Percentiles rank a stretch among this genome's conserved stretches.
These are phyloP conservation scores for Fusarium scirpi DNA, from an alignment of 2,329 filamentous ascomycete species.

Conservation along the genomic window DNA sequence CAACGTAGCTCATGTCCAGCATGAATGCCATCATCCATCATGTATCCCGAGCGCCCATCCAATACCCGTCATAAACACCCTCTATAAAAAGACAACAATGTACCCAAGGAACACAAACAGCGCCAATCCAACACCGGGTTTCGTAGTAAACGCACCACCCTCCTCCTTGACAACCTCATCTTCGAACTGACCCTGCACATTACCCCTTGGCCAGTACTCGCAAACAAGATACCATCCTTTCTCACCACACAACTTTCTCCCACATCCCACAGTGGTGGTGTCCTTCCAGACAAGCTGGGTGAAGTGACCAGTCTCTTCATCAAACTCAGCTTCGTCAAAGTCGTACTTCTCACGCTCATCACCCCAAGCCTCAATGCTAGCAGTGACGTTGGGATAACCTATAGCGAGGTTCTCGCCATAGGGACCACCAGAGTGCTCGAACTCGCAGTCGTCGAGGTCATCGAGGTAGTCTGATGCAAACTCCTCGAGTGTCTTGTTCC, in stretches of 20 bases:
- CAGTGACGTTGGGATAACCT: conserved; percentile 70
- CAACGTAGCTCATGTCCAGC: conserved; percentile 27
- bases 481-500: conserved; percentile 73
- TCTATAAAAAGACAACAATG: conserved; percentile 28
- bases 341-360: conserved; percentile 65
- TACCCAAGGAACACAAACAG: conserved; percentile 34
- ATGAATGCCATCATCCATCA: conserved; percentile 19
- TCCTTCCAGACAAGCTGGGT: conserved; percentile 79
- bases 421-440: conserved; percentile 69
- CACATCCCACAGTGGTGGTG: conserved; percentile 71
- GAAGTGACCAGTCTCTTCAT: conserved; percentile 74
- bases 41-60: background rate
- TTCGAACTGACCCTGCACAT: conserved; percentile 66
- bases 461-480: conserved; percentile 66
- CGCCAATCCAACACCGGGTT: conserved; percentile 26
- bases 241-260: conserved; percentile 56
- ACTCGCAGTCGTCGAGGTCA: conserved; percentile 56
- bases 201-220: conserved; percentile 77
- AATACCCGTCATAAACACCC: background rate
- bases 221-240: conserved; percentile 75
- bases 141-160: conserved; percentile 24
- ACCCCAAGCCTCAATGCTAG: conserved; percentile 75
- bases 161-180: conserved; percentile 51
- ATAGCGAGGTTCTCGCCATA: conserved; percentile 81
- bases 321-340: conserved; percentile 68